Evolutionary conservation across 2,329 filamentous ascomycete genomes (phyloP).

Genomic region (Paecilomyces formosus): DNA sequence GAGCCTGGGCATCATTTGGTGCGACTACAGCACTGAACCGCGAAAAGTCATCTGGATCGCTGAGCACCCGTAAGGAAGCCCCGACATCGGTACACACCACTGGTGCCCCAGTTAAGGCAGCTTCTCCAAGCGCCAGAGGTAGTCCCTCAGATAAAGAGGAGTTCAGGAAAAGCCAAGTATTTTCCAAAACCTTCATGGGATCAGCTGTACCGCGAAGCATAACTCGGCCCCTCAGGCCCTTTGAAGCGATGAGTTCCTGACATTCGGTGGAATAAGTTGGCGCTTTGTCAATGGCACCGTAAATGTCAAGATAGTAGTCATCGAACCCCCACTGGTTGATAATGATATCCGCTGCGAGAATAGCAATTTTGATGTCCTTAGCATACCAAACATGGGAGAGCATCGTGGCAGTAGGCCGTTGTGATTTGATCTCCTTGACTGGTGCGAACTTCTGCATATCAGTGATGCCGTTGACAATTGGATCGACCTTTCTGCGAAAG

Average conservation of each 20-base stretch:
- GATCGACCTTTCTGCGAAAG: constrained; percentile 55
- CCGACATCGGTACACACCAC: constrained; percentile 38
- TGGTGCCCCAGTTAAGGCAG: constrained; percentile 38
- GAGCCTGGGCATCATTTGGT: constrained; percentile 54
- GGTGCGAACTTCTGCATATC: constrained; percentile 58
- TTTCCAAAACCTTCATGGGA: constrained; percentile 48
- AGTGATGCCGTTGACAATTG: constrained; percentile 58
- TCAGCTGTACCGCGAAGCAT: constrained; percentile 51
- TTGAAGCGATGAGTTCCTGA: constrained; percentile 51
- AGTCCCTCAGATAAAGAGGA: constrained; percentile 40
- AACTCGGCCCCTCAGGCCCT: constrained; percentile 44
- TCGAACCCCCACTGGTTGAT: constrained; percentile 60
- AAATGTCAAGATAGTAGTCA: constrained; percentile 56
- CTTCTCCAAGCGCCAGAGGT: constrained; percentile 39
- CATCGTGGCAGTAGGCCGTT: constrained; percentile 57
- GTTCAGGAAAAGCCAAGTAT: constrained; percentile 50
- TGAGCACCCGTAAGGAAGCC: constrained; percentile 33
- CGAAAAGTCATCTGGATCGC: constrained; percentile 37
- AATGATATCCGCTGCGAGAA: constrained; percentile 58
- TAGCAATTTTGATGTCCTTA: constrained; percentile 59
- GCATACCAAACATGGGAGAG: constrained; percentile 48
- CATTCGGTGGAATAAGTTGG: constrained; percentile 54
- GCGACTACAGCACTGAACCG: constrained; percentile 57
- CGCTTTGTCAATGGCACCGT: constrained; percentile 56
- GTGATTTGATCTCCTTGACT: constrained; percentile 51